Base-by-base conservation (phyloP, 139 green algal species). In the Chlamydomonas schloesseri region DNA sequence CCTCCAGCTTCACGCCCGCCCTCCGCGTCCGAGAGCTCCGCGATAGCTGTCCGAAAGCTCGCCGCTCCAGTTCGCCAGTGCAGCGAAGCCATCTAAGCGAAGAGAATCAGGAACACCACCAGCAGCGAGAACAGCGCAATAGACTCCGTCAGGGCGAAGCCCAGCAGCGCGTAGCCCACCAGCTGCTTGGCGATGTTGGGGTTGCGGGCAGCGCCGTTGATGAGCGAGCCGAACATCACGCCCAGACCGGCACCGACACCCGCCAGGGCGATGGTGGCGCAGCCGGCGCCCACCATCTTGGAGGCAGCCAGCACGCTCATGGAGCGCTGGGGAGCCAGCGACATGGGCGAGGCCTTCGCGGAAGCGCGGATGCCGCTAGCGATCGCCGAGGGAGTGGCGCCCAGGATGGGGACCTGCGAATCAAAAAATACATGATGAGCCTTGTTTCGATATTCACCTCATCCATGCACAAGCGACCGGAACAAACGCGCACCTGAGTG, bases 151-250 rank as follows among this genome's bases (percentile, higher is more conserved):
- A 96, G 89, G 46, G 94, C 94, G 86, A 95, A 95, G 15, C 94
- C 93, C 86, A 96, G 91, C 89, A 96, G 93, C 26, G 94, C 94
- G 85, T 95, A 95, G 90, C 91, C 93, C 85, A 96, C 93, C 84
- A 96, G 89, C 88, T 95, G 92, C 89, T 94, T 94, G 76, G 91
- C 92, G 58, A 96, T 88, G 90, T 93, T 95, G 81, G 93, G 93
- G 86, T 96, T 96, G 89, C 94, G 89, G 70, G 94, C 94, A 73
- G 94, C 94, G 72, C 91, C 94, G 82, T 94, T 95, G 88, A 96
- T 96, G 46, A 96, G 88, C 75, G 93, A 96, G 81, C 94, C 93
- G 90, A 96, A 96, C 90, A 96, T 94, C 68, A 96, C 94, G 77
- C 94, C 94, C 88, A 96, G 93, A 67, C 94, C 94, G 75, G 92